Evolutionary conservation across 1,284 basidiomycete genomes (phyloP), one percentile per base, ranked within the genome.

Genomic region (Inonotus hispidus): DNA sequence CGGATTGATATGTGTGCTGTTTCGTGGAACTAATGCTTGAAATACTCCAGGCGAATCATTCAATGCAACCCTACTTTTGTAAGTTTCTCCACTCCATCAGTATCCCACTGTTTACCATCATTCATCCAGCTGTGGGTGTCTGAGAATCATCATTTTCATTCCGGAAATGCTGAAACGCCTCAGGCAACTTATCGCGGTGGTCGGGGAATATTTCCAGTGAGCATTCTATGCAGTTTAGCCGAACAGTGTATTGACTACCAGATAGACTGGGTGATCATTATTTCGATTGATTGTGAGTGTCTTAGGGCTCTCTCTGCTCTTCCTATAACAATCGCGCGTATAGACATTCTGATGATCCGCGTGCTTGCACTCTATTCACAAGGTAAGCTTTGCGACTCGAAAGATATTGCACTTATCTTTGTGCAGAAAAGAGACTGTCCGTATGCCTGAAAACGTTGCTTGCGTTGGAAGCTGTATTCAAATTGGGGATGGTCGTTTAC

Each of bases 271-370:
- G 10, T 46, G 2, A 56, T 21, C 19, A 46, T 56, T 29, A 19
- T 56, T 13, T 29, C 29, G n/a, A 56, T 56, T 29, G 55, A 56
- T 29, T 56, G 55, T 27, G 1, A 13, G 55, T 56, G 14, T 2
- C 3, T 45, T 7, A 6, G 13, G 11, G 4, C n/a, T 14, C 8
- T 3, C 11, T 11, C 19, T 35, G 32, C 32, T 32, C 27, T 19
- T 16, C 2, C 29, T 46, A n/a, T n/a, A 2, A 8, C 27, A 2
- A 5, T 23, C 6, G 37, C 21, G 39, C 14, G 19, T 16, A 19
- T 13, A 56, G 53, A 56, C 41, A 56, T 56, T 11, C 37, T 56
- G 2, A 56, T 41, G 37, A 43, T 56, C 39, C 55, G 37, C 7
- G 41, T 46, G 2, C 37, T 56, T 45, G 55, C 55, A 3, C 19